Evolutionary conservation across 371 early-diverging fungal species (phyloP).

Genomic region (Mucor sp.): DNA sequence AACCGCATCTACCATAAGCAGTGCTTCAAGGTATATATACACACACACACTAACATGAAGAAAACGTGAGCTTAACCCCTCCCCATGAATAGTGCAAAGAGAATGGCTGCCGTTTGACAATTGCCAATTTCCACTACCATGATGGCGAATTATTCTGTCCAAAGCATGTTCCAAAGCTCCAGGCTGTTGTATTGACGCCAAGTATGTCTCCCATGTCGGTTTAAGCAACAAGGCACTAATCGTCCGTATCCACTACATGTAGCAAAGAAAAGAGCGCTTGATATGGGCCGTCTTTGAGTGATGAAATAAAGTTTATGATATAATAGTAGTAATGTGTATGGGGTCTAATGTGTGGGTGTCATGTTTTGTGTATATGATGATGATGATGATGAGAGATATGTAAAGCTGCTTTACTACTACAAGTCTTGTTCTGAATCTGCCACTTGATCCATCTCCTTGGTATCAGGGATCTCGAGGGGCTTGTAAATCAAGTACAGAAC

Average conservation of each 20-base stretch:
- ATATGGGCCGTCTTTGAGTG: not conserved
- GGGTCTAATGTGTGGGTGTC: too few relatives aligned
- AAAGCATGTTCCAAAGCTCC: slow-evolving; percentile 46
- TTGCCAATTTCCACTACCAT: slow-evolving; percentile 39
- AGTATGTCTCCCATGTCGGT: not conserved
- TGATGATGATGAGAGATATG: not conserved
- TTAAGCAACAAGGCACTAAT: not conserved
- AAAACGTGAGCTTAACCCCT: not conserved
- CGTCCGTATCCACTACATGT: not conserved
- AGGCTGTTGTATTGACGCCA: slow-evolving; percentile 23
- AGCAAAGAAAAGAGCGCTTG: not conserved
- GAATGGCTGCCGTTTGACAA: slow-evolving; percentile 40
- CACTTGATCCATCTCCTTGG: slow-evolving; percentile 10
- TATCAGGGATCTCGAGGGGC: slow-evolving; percentile 12
- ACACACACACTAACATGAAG: not conserved
- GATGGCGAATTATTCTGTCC: slow-evolving; percentile 37
- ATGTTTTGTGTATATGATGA: too few relatives aligned
- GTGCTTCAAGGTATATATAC: slow-evolving; percentile 49
- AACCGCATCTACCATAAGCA: slow-evolving; percentile 58
- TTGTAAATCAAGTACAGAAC: slow-evolving; percentile 22
- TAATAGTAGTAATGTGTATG: not conserved
- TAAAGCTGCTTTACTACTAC: not conserved
- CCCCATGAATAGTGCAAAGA: slow-evolving; percentile 27
- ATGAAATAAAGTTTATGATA: not conserved
- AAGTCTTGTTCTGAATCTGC: not conserved